Base-by-base conservation (phyloP, 2,329 filamentous ascomycete genomes). In the Aschersonia sp. region DNA sequence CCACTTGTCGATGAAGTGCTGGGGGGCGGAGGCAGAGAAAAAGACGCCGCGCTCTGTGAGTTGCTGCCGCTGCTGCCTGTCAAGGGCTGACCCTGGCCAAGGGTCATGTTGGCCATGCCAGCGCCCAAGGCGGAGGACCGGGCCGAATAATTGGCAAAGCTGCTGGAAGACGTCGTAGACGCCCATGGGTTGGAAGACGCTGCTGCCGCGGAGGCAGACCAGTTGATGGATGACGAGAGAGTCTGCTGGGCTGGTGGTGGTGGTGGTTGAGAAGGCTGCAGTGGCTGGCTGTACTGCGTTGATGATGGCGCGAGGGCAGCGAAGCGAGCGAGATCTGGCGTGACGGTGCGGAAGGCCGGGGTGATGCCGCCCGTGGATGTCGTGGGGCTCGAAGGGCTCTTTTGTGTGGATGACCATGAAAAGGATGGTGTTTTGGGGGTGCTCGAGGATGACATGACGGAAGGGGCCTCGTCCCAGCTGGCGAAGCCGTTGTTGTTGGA, bases 221-320 rank as follows among this genome's bases (percentile, higher is more conserved):
- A 77, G 62, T 77, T 71, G 48, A 77, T 65, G 12, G 70, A 68
- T 0, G 69, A 63, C 20, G 43, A 31, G 5, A 62, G 56, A 1
- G 60, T 52, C 5, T 35, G 20, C 56, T 51, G 30, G 49, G 57
- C 7, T 53, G 51, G 52, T 45, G 63, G 50, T 43, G 58, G 56
- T 20, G 54, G 51, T 5, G 58, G 44, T 35, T 55, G 57, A 28
- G 61, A 61, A 1, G 75, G 73, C 48, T 75, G 75, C 31, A 80
- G 60, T 0, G 79, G 78, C 51, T 81, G 71, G 2, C 78, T 81
- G 58, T 73, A 82, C 59, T 84, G 79, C 1, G 79, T 82, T 10
- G 73, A 67, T 3, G 74, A 72, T 0, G 79, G 79, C 1, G 72
- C 71, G 51, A 83, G 67, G 20, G 74, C 58, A 45, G 73, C 69